Percentiles rank a stretch among this genome's conserved stretches.
Conservation (phyloP, 1,284 basidiomycete species). For the Puccinia novopanici region DNA sequence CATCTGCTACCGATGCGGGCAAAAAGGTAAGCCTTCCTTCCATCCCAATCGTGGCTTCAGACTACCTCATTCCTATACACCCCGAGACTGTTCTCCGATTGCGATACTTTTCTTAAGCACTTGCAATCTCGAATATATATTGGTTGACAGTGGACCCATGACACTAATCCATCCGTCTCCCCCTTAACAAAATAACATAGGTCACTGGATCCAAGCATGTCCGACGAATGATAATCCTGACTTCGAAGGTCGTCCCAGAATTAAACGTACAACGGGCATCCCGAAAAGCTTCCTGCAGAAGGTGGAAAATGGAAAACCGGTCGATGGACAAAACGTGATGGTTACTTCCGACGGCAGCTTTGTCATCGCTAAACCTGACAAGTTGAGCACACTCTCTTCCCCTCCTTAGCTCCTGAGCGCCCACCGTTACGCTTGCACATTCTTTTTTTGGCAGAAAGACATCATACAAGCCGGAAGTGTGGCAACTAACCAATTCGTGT, state of each 20-base stretch:
- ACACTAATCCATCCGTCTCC: too few relatives aligned
- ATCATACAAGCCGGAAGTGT: not conserved
- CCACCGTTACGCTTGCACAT: not conserved
- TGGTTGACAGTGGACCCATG: too few relatives aligned
- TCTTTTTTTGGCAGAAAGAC: not conserved
- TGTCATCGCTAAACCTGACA: conserved; percentile 88
- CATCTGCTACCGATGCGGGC: conserved; percentile 98
- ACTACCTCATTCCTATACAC: not conserved
- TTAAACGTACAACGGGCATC: conserved; percentile 90
- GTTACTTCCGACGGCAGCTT: conserved; percentile 94
- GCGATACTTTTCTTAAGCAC: too few relatives aligned
- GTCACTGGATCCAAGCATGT: conserved; percentile 99
- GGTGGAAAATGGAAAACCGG: conserved; percentile 77
- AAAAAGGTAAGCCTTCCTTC: conserved; percentile 73
- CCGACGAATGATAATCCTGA: conserved; percentile 95
- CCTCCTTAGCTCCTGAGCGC: not conserved
- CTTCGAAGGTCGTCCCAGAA: conserved; percentile 88
- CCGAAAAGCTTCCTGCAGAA: conserved; percentile 95
- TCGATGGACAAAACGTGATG: conserved; percentile 74
- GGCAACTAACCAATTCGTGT: not conserved
- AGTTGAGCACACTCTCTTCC: conserved; percentile 65
- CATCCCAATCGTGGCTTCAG: not conserved
- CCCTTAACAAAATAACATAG: too few relatives aligned
- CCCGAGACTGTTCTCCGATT: too few relatives aligned
- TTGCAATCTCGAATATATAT: too few relatives aligned